Base-by-base conservation (phyloP, 2,329 filamentous ascomycete species). In the Trichophyton verrucosum region DNA sequence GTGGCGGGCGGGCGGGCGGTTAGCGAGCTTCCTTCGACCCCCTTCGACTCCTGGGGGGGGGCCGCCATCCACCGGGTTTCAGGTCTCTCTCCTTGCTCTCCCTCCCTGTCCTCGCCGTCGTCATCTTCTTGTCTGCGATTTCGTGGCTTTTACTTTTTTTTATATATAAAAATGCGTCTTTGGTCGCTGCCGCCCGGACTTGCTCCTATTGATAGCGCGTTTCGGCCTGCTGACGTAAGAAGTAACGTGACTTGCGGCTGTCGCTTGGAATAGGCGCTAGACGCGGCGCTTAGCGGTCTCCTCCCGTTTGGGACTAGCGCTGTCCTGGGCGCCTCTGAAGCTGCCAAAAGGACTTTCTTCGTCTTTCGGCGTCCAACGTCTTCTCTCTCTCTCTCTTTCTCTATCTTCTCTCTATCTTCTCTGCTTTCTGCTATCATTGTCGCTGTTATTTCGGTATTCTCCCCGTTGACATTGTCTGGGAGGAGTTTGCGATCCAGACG, bases 151-250 rank as follows among this genome's bases (percentile, higher is more conserved):
- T 4, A 2, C 15, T 42, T n/a, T 42, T 20, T 49, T 22, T 20
- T 49, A 24, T 49, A 44, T 44, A 44, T 33, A 30, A 30, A 51
- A 27, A 24, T 30, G 27, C 27, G 27, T 7, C 27, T 30, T 30
- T 30, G 27, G 27, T 30, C 27, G 27, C 27, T 30, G 27, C 5
- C 27, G 17, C 11, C 13, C 49, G 24, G 49, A 55, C 13, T 55
- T 55, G 49, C 49, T 55, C 49, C 49, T 55, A 55, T 55, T 55
- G 49, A 55, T 55, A 55, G 49, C 49, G 27, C 15, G 27, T 55
- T 55, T 55, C 27, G 49, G 11, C 49, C 1, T 30, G 49, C 49
- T 55, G 36, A 55, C 13, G 49, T 55, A 55, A 55, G 24, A 36
- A 20, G 27, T 55, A 55, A 55, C 49, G 49, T 55, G 49, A 55